Conservation (phyloP, 768 basidiomycete genomes). For the Phylloporus scabripes region DNA sequence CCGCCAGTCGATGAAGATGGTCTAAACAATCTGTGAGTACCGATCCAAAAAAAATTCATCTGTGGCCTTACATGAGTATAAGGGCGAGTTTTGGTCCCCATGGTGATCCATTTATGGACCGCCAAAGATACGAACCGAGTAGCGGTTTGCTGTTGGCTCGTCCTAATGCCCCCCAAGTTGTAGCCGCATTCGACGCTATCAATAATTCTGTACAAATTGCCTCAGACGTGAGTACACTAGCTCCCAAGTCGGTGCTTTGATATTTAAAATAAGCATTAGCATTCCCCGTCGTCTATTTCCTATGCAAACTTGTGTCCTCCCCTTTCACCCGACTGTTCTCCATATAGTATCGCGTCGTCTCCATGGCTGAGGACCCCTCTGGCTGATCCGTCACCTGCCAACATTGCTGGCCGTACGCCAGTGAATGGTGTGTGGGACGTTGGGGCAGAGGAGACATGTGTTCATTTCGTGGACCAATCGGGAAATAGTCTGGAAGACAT, state of each 20-base stretch:
- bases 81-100: constrained; percentile 3
- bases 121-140: not conserved
- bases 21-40: constrained; percentile 19
- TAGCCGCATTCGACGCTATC: not conserved
- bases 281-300: not conserved
- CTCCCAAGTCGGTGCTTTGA: not conserved
- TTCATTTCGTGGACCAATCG: constrained; percentile 11
- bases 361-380: constrained; percentile 18
- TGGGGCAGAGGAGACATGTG: not conserved
- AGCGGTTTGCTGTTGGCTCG: constrained; percentile 13
- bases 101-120: not conserved
- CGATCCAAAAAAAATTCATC: not conserved
- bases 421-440: constrained; percentile 1
- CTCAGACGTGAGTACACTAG: constrained; percentile 10
- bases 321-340: constrained; percentile 25
- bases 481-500: constrained; percentile 14
- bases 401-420: not conserved
- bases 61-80: constrained; percentile 6
- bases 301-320: constrained; percentile 8
- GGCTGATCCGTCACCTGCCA: not conserved
- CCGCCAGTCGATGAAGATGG: constrained; percentile 23
- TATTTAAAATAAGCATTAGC: constrained; percentile 6
- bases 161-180: not conserved
- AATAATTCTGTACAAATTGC: not conserved
- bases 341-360: constrained; percentile 20